Evolutionary conservation across 2,329 filamentous ascomycete species (phyloP).

Genomic region (Alternaria sp.): DNA sequence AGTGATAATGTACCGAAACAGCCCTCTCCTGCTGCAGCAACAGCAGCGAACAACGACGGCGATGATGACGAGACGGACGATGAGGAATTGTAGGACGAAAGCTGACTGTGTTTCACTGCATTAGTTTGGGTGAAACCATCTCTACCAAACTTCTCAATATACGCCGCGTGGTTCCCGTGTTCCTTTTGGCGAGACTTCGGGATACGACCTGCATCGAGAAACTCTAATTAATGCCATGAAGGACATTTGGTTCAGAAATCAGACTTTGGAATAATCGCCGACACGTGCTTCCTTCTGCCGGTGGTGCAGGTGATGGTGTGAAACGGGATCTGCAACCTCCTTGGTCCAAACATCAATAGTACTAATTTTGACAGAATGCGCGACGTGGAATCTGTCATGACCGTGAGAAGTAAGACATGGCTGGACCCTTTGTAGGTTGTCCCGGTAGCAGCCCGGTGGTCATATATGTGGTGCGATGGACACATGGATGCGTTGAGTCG

Average conservation of each 20-base stretch:
- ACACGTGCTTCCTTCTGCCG: neutral
- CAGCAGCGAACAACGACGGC: constrained; percentile 17
- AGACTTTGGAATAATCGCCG: neutral
- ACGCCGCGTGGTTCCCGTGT: neutral
- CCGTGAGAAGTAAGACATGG: neutral
- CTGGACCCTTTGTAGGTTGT: neutral
- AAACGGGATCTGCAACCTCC: neutral
- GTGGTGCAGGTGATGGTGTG: neutral
- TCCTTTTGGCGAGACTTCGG: neutral
- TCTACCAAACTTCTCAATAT: neutral
- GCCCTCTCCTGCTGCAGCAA: constrained; percentile 7
- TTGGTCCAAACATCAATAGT: neutral
- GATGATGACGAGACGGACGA: constrained; percentile 48
- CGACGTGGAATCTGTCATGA: neutral
- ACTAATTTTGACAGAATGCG: neutral
- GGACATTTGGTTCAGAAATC: neutral
- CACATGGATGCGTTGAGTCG: neutral
- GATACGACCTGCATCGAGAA: neutral
- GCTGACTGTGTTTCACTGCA: neutral
- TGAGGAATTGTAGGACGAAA: constrained; percentile 38
- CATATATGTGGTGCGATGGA: neutral
- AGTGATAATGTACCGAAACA: constrained; percentile 22
- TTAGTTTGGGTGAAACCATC: neutral
- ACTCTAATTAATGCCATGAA: neutral
- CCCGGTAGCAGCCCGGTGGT: neutral